These are phyloP conservation scores for Clarireedia hainanense DNA, from an alignment of 2,329 filamentous ascomycete species.

Conservation along the genomic window DNA sequence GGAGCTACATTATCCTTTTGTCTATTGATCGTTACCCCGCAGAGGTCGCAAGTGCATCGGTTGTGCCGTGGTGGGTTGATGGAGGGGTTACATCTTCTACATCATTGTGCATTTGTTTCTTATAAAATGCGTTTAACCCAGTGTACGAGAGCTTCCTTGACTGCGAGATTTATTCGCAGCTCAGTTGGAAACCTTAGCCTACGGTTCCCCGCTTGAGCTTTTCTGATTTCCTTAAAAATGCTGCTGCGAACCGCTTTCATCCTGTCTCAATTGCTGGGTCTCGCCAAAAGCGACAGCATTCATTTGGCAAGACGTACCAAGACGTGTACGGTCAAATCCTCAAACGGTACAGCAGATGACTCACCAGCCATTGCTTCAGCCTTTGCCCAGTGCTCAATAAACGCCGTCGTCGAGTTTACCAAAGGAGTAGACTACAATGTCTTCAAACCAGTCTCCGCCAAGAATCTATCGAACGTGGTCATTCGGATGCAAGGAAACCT, in stretches of 20 bases:
- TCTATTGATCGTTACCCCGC: neutral
- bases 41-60: neutral
- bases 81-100: too few species aligned
- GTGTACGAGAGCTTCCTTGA: too few species aligned
- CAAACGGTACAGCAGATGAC: conserved; percentile 34
- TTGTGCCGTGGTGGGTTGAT: too few species aligned
- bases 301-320: neutral
- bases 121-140: neutral
- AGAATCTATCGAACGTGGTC: conserved; percentile 35
- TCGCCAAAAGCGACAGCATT: neutral
- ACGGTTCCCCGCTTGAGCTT: too few species aligned
- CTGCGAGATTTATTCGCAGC: too few species aligned
- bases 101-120: neutral
- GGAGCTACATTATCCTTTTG: neutral
- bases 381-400: conserved; percentile 31
- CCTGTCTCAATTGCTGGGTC: neutral
- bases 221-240: neutral
- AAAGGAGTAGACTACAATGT: conserved; percentile 37
- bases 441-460: conserved; percentile 33
- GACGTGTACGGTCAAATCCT: conserved; percentile 19
- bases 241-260: neutral
- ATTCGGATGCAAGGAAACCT: conserved; percentile 37
- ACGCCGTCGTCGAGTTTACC: conserved; percentile 32
- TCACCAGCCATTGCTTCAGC: conserved; percentile 32
- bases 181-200: too few species aligned